phyloP scores from a whole-genome alignment of 257 asterid genomes.

The Solanum pimpinellifolium region DNA sequence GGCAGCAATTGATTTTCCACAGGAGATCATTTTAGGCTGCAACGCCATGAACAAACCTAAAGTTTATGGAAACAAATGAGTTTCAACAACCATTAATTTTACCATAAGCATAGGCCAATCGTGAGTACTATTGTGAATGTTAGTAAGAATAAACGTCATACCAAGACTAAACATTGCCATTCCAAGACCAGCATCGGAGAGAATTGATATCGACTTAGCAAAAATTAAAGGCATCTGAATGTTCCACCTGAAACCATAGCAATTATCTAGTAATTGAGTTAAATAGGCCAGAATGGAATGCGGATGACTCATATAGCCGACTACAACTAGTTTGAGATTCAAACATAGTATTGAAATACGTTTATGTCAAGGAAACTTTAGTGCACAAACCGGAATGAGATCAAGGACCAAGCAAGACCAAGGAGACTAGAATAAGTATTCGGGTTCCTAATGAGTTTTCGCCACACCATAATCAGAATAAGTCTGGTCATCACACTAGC shows the following conservation, averaged over 20 bases:
- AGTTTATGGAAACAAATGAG: not conserved
- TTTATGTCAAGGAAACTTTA: not conserved
- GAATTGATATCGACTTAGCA: conserved; percentile 44
- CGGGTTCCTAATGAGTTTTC: conserved; percentile 56
- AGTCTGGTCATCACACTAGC: conserved; percentile 67
- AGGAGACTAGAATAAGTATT: conserved; percentile 62
- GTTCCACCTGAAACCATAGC: conserved; percentile 39
- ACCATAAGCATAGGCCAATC: not conserved
- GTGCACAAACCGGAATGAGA: conserved; percentile 34
- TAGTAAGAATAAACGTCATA: not conserved
- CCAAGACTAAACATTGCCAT: conserved; percentile 86
- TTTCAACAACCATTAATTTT: not conserved
- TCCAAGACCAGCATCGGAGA: conserved; percentile 76
- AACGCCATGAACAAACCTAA: conserved; percentile 67
- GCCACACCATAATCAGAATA: conserved; percentile 69
- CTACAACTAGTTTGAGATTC: not conserved
- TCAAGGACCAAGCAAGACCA: conserved; percentile 60
- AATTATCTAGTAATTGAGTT: not conserved
- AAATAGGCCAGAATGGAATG: not conserved
- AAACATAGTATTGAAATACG: not conserved
- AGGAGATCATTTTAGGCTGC: conserved; percentile 58
- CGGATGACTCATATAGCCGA: not conserved
- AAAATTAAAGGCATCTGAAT: conserved; percentile 56
- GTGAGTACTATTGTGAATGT: not conserved
- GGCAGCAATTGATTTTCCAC: conserved; percentile 50